A percentile compares a stretch with the other conserved stretches of the same genome.
Evolutionary conservation across 129 eudicot genomes (phyloP).

Genomic region (Flaveria linearis): DNA sequence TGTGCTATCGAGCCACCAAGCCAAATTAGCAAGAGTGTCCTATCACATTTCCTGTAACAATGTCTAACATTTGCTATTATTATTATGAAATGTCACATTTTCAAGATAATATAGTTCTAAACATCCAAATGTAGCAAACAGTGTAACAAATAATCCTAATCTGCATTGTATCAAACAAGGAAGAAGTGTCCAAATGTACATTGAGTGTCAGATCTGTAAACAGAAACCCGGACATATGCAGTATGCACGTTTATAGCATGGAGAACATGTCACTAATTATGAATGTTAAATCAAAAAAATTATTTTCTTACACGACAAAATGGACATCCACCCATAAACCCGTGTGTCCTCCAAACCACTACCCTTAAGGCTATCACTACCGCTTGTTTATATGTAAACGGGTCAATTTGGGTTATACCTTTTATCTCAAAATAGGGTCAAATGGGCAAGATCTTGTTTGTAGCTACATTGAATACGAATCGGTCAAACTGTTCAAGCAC

Average conservation of each 20-base stretch:
- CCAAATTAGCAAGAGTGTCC: background rate
- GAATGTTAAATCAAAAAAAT: background rate
- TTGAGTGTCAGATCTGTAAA: background rate
- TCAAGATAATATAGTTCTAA: background rate
- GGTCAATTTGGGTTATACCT: background rate
- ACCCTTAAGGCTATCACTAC: background rate
- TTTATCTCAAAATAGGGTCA: background rate
- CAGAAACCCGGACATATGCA: background rate
- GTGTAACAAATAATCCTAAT: constrained; percentile 1
- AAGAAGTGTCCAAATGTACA: background rate
- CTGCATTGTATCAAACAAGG: constrained; percentile 9
- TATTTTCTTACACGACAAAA: background rate
- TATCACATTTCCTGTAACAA: background rate
- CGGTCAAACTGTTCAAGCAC: background rate
- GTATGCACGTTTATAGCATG: constrained; percentile 1
- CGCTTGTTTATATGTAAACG: background rate
- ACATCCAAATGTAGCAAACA: background rate
- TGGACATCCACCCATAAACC: background rate
- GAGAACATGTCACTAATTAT: background rate
- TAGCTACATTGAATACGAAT: background rate
- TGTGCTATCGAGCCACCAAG: background rate
- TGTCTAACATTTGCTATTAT: background rate
- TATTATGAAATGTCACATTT: background rate
- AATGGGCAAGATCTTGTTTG: background rate
- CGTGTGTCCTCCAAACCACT: background rate